phyloP scores from a whole-genome alignment of 352 stramenopile genomes.

The Phytophthora pluvialis region DNA sequence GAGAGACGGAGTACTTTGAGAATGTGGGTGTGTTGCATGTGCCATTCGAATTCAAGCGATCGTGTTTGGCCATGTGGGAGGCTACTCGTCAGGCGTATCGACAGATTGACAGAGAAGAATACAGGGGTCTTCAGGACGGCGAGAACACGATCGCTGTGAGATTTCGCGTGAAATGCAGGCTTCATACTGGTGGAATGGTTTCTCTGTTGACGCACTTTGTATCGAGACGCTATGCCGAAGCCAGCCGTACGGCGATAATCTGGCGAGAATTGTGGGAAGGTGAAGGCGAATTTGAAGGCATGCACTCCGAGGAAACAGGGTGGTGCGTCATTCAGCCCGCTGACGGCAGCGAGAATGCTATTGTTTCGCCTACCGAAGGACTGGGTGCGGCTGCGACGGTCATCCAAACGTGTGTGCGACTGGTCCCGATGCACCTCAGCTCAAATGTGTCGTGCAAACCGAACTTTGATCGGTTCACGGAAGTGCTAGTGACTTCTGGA shows the following conservation, averaged over 20 bases:
- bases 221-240: slow-evolving; percentile 48
- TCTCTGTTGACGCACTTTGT: slow-evolving; percentile 36
- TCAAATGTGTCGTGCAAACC: slow-evolving; percentile 1
- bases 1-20: slow-evolving; percentile 34
- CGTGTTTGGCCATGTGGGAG: slow-evolving; percentile 22
- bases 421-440: slow-evolving; percentile 35
- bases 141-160: slow-evolving; percentile 26
- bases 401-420: slow-evolving; percentile 29
- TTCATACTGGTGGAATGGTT: slow-evolving; percentile 18
- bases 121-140: slow-evolving; percentile 2
- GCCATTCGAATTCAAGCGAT: slow-evolving; percentile 22
- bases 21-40: slow-evolving; percentile 20
- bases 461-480: slow-evolving; percentile 24
- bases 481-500: slow-evolving; percentile 32
- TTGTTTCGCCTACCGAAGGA: background rate
- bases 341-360: background rate
- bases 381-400: background rate
- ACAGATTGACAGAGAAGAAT: slow-evolving; percentile 30
- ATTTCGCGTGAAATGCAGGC: slow-evolving; percentile 21
- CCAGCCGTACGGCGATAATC: slow-evolving; percentile 52
- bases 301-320: slow-evolving; percentile 33
- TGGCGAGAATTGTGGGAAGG: slow-evolving; percentile 60
- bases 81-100: slow-evolving; percentile 23
- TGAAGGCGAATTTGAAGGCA: slow-evolving; percentile 22
- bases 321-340: slow-evolving; percentile 25